Base-by-base conservation (phyloP, 2,329 filamentous ascomycete genomes). In the Ophiostoma tasmaniense region DNA sequence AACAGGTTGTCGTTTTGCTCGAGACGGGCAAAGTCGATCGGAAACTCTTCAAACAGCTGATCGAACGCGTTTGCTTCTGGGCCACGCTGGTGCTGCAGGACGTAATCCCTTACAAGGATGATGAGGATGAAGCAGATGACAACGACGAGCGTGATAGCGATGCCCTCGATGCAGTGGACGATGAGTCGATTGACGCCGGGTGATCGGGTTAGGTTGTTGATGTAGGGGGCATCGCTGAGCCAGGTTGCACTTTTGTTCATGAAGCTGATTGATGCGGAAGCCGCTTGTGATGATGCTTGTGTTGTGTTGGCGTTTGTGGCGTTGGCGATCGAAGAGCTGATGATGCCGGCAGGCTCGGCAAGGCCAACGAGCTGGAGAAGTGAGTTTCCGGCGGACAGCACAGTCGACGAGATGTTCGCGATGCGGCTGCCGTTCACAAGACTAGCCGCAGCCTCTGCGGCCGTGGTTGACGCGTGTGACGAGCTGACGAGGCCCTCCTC, bases 111-210 rank as follows among this genome's bases (percentile, higher is more conserved):
- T 64, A 99, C 97, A 3, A 99, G 80, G 73, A 99, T 99, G 59
- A 99, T 89, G n/a, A 99, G 81, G 70, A 99, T 97, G 78, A 98
- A 99, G 70, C 90, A 93, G 62, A 97, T 85, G 8, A 99, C 94
- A 66, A 98, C 92, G 13, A 96, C 81, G 6, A 97, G 81, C 0
- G 94, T 99, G 73, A 99, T 97, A 65, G 98, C 86, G 76, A 97
- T 93, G 3, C 95, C 95, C 79, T 99, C 95, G 3, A 97, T 81
- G 0, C 94, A 87, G 73, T 93, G 90, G 67, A 98, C 88, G 20
- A 97, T 80, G 67, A 90, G 84, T 65, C 89, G 87, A 77, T 98
- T 98, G 70, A 96, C 76, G 17, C 85, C 82, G 1, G 89, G 83
- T 66, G 88, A 91, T 4, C 87, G 82, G 0, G 92, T 96, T 28